phyloP scores from a whole-genome alignment of 106 monocot species.

The Dendrobium huoshanense region DNA sequence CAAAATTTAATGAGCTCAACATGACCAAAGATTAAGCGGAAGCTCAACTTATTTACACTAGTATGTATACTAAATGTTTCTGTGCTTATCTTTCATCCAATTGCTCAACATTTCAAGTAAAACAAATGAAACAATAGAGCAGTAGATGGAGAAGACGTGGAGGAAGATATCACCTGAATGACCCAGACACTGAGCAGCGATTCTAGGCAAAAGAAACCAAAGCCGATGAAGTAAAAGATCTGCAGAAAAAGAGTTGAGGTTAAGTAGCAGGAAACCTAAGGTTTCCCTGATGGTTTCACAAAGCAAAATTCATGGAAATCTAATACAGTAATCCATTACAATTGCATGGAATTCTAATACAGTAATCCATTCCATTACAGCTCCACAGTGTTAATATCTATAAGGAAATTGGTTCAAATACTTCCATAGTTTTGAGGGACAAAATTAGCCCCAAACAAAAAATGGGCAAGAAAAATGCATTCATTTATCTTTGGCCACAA shows the following conservation, averaged over 20 bases:
- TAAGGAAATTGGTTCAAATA: neutral
- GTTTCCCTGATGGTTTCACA: neutral
- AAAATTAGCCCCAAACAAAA: neutral
- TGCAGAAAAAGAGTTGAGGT: constrained; percentile 20
- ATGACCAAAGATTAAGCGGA: too few species aligned
- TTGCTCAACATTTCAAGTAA: neutral
- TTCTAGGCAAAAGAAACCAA: constrained; percentile 81
- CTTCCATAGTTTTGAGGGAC: too few species aligned
- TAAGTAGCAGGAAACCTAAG: neutral
- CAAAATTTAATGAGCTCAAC: too few species aligned
- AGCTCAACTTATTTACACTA: too few species aligned
- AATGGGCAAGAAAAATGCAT: neutral
- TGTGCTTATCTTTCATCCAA: neutral
- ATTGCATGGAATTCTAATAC: neutral
- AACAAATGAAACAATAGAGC: neutral
- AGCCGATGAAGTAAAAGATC: constrained; percentile 88
- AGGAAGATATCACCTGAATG: constrained; percentile 42
- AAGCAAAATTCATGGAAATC: neutral
- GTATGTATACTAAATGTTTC: too few species aligned
- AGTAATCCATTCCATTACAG: neutral
- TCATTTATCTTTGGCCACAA: neutral
- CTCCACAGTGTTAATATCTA: neutral
- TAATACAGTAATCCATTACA: neutral
- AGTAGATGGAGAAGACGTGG: neutral
- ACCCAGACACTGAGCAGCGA: constrained; percentile 68